Evolutionary conservation across 371 early-diverging fungal species (phyloP).

Genomic region (Cladochytrium tenue): DNA sequence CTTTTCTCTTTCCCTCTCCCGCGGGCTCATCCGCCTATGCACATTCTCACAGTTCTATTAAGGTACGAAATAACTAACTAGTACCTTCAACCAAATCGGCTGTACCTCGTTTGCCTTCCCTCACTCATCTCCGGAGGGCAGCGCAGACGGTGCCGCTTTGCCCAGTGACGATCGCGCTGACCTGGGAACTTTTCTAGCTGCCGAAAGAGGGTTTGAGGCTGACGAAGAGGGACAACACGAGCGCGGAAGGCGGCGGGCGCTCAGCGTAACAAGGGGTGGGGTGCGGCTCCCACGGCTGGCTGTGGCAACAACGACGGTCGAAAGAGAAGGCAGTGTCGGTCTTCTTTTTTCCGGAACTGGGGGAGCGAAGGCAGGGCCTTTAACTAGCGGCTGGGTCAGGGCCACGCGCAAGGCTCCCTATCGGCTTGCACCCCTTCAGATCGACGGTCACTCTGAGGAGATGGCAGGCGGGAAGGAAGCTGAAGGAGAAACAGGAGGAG

Average conservation of each 20-base stretch:
- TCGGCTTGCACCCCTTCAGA: not conserved
- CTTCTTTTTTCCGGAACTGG: too few species aligned
- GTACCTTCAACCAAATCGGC: too few species aligned
- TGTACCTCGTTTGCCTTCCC: too few species aligned
- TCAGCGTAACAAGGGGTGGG: not conserved
- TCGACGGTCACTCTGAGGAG: not conserved
- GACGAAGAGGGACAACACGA: not conserved
- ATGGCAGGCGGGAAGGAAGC: not conserved
- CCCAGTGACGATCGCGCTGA: too few species aligned
- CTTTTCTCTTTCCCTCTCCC: too few species aligned
- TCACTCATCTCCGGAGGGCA: too few species aligned
- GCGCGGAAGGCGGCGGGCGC: not conserved
- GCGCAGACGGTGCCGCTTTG: too few species aligned
- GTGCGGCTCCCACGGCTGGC: not conserved
- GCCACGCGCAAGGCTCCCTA: not conserved
- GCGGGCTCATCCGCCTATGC: too few species aligned
- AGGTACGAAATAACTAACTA: too few species aligned
- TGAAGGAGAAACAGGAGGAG: not conserved
- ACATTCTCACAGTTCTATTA: too few species aligned
- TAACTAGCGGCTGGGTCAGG: not conserved
- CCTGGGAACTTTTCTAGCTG: not conserved
- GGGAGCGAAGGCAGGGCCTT: not conserved
- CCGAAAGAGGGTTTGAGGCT: not conserved
- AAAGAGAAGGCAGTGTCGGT: too few species aligned
- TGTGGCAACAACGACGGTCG: too few species aligned